Evolutionary conservation across 768 basidiomycete species (phyloP), one percentile per base, ranked within the genome.

Genomic region (Suillus luteus): DNA sequence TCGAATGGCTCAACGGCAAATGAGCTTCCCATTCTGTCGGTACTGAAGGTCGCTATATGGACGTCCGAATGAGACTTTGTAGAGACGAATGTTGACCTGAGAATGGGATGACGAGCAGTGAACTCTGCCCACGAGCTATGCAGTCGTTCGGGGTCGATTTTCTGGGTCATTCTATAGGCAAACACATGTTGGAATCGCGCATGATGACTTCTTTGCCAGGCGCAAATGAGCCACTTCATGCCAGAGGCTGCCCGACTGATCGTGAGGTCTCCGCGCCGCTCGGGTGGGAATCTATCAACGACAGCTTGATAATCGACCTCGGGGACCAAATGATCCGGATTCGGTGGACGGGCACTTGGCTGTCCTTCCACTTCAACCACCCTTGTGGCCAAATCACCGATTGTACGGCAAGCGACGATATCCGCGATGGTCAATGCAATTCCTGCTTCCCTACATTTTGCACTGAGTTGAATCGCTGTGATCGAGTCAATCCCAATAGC

Each of bases 401-500:
- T 66, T 3, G 80, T 81, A 48, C 67, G 67, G 58, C 81, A 79
- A 43, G 71, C 77, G 49, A 82, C 67, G n/a, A 84, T 75, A 62
- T 83, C 81, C 37, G 73, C 78, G 3, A 78, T 75, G 14, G 60
- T 65, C 31, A 77, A 55, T 15, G 51, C 64, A 49, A 83, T 64
- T 1, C 82, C 82, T 5, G 69, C 72, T 52, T 72, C 70, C 52
- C 78, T 75, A 66, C 77, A 78, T 62, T 75, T 80, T 8, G 79
- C 75, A 11, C 75, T 74, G 14, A 84, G 71, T 59, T 79, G 78
- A 41, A 84, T 80, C 24, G 83, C 81, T 22, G 79, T 80, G 63
- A 84, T 83, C 1, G 83, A 84, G 66, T 84, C 83, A 12, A 84
- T 72, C 22, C 83, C 83, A 12, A 84, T 67, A 7, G 79, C 73